These are phyloP conservation scores for Teratosphaeria gauchensis DNA, from an alignment of 2,329 filamentous ascomycete species.

Conservation along the genomic window DNA sequence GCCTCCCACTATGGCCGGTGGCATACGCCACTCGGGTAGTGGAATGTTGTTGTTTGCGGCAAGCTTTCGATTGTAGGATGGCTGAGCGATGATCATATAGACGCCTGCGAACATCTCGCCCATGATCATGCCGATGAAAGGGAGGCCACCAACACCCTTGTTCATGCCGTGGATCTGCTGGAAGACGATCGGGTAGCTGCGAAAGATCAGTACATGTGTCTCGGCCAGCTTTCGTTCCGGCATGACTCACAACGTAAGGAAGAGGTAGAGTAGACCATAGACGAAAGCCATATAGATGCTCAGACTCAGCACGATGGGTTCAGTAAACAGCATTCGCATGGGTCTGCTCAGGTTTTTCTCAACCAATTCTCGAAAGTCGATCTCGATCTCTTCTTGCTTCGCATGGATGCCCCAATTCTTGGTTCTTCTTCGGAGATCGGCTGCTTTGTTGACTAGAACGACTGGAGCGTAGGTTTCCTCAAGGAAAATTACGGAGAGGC, in stretches of 20 bases:
- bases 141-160: slow-evolving; percentile 32
- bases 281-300: slow-evolving; percentile 32
- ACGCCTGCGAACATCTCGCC: slow-evolving; percentile 18
- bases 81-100: slow-evolving; percentile 19
- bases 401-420: slow-evolving; percentile 34
- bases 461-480: slow-evolving; percentile 34
- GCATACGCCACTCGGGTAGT: slow-evolving; percentile 49
- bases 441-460: slow-evolving; percentile 32
- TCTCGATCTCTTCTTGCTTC: slow-evolving; percentile 23
- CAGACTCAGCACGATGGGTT: slow-evolving; percentile 38
- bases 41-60: slow-evolving; percentile 41
- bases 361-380: slow-evolving; percentile 16
- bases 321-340: slow-evolving; percentile 34
- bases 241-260: slow-evolving; percentile 4
- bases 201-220: background rate
- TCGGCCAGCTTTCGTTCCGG: background rate
- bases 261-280: slow-evolving; percentile 36
- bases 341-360: slow-evolving; percentile 34
- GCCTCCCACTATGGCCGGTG: slow-evolving; percentile 45
- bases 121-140: slow-evolving; percentile 32
- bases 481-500: slow-evolving; percentile 25
- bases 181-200: slow-evolving; percentile 35
- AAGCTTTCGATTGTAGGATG: slow-evolving; percentile 25
- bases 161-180: slow-evolving; percentile 32
- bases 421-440: slow-evolving; percentile 27